These are phyloP conservation scores for Ophiostoma sp. DNA, from an alignment of 2,329 filamentous ascomycete genomes.

Conservation along the genomic window DNA sequence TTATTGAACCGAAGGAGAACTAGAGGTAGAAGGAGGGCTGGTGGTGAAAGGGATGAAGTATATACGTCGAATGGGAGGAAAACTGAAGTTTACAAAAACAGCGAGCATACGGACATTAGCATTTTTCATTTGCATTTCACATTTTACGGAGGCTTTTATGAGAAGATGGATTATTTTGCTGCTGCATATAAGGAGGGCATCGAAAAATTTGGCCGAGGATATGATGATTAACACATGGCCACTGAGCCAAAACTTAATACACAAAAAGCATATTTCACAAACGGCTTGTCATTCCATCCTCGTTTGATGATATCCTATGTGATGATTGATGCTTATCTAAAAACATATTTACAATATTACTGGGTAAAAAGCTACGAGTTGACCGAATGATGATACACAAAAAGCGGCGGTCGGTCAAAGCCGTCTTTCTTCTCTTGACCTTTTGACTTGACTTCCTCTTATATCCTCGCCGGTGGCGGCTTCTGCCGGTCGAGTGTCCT, in stretches of 20 bases:
- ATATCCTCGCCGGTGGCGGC: constrained; percentile 18
- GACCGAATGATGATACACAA: background rate
- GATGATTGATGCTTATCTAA: background rate
- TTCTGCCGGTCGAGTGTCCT: constrained; percentile 20
- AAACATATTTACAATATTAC: background rate
- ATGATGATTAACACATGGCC: background rate
- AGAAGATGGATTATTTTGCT: too few species aligned
- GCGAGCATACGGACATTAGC: background rate
- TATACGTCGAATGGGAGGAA: background rate
- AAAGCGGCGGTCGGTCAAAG: background rate
- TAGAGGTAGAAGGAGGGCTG: background rate
- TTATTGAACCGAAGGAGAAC: constrained; percentile 53
- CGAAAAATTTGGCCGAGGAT: too few species aligned
- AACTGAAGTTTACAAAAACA: background rate
- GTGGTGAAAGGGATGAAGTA: background rate
- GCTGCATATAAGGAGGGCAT: too few species aligned
- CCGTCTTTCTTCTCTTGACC: background rate
- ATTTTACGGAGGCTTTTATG: background rate
- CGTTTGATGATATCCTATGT: background rate
- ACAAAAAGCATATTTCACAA: background rate
- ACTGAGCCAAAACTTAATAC: background rate
- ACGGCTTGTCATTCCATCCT: background rate
- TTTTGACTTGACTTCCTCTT: too few species aligned
- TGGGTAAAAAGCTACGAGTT: background rate
- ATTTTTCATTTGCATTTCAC: background rate